A percentile compares a stretch with the other conserved stretches of the same genome.
Evolutionary conservation across 768 basidiomycete genomes (phyloP).

Genomic region (Boletus sp.): DNA sequence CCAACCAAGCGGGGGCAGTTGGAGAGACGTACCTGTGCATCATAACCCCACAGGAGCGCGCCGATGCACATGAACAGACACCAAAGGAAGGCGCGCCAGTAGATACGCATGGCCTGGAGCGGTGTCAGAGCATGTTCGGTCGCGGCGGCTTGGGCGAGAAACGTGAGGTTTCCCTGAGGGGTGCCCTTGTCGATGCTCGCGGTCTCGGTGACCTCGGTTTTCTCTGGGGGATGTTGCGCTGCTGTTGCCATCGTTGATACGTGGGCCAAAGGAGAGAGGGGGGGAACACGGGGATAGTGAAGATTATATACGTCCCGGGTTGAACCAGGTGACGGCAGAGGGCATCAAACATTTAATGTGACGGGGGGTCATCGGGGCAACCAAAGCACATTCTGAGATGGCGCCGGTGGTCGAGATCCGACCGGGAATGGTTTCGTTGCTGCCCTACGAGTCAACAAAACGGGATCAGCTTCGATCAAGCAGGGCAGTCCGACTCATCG

Average conservation of each 20-base stretch:
- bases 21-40: conserved; percentile 18
- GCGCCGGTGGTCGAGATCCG: not conserved
- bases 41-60: conserved; percentile 26
- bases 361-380: too few relatives aligned
- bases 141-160: conserved; percentile 22
- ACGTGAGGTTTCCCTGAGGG: conserved; percentile 10
- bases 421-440: too few relatives aligned
- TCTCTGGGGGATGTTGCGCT: conserved; percentile 3
- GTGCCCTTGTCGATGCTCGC: conserved; percentile 9
- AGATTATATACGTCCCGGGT: not conserved
- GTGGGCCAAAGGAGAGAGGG: not conserved
- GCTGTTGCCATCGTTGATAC: conserved; percentile 3
- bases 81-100: conserved; percentile 27
- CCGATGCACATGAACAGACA: conserved; percentile 25
- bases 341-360: too few relatives aligned
- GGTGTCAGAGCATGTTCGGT: conserved; percentile 20
- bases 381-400: too few relatives aligned
- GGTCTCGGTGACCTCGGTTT: not conserved
- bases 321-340: too few relatives aligned
- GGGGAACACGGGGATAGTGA: too few relatives aligned
- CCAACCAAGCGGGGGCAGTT: not conserved
- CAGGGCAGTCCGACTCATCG: too few relatives aligned
- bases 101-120: conserved; percentile 15
- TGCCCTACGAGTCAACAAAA: too few relatives aligned
- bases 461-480: too few relatives aligned